Base-by-base conservation (phyloP, 1,139 yeast genomes). In the Blastobotrys serpentis region DNA sequence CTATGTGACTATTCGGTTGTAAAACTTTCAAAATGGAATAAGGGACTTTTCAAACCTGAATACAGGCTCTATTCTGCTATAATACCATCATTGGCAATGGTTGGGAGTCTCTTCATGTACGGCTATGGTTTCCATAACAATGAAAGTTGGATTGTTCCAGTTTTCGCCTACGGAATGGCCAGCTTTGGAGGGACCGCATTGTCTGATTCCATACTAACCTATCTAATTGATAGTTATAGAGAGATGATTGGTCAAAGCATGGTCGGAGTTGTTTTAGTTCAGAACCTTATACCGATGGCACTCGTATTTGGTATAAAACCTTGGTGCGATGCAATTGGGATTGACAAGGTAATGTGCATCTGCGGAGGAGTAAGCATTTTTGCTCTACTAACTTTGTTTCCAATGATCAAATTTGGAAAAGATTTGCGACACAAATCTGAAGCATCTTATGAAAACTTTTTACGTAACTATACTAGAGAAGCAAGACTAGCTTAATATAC, bases 181-280 rank as follows among this genome's bases (percentile, higher is more conserved):
- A 47, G 50, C 30, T 51, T 52, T 39, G 56, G 56, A 14, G 49
- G 52, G 6, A 50, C 53, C 1, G 50, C 54, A 3, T 43, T 52
- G 32, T 50, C 52, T 3, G 46, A 44, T 32, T 46, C 48, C 14
- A 25, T 48, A 16, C 42, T 52, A 21, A 47, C 54, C 2, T 52
- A 52, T 30, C 40, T 52, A 33, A 46, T 52, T 43, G 56, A 52
- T 40, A 46, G 51, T 17, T 51, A 52, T 34, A 38, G 48, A 7
- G 56, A 51, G 6, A 51, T 52, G 36, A 48, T 52, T 2, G 54
- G 53, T 2, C 50, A 51, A 17, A 43, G 49, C n/a, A 44, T 52
- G 30, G 48, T 50, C 22, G 56, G 56, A 3, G 53, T 52, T 7
- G 53, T 52, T 16, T 43, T 52, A n/a, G 43, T 52, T 19, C 61